Evolutionary conservation across 23 red algal species (phyloP).

Genomic region (Pyropia haitanensis): DNA sequence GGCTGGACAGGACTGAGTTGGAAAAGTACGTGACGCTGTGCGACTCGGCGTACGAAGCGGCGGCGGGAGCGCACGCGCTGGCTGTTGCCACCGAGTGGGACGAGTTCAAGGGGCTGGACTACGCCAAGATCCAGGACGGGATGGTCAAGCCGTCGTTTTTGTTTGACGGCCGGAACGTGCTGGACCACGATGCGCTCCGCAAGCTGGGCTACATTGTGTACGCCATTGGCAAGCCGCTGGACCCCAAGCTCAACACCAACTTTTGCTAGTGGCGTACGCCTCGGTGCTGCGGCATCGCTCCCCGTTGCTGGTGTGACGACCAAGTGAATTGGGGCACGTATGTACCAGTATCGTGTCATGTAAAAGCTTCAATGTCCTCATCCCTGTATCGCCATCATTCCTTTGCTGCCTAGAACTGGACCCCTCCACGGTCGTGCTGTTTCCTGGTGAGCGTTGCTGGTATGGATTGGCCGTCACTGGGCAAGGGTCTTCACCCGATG

Average conservation of each 20-base stretch:
- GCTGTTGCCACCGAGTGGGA: slow-evolving; percentile 95
- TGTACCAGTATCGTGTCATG: too few relatives aligned
- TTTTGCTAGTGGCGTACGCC: too few relatives aligned
- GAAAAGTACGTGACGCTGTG: slow-evolving; percentile 63
- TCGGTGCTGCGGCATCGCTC: too few relatives aligned
- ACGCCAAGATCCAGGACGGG: slow-evolving; percentile 42
- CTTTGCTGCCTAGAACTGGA: too few relatives aligned
- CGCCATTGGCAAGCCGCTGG: slow-evolving; percentile 90
- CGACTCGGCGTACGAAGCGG: slow-evolving; percentile 26
- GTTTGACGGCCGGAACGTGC: slow-evolving; percentile 92
- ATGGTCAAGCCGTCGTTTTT: slow-evolving; percentile 94
- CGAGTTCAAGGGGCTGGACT: slow-evolving; percentile 82
- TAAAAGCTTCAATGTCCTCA: too few relatives aligned
- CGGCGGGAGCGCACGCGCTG: slow-evolving; percentile 67
- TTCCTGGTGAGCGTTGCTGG: too few relatives aligned
- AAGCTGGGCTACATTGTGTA: slow-evolving; percentile 85
- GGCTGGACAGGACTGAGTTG: slow-evolving; percentile 60
- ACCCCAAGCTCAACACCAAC: slow-evolving; percentile 53
- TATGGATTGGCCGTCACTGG: too few relatives aligned
- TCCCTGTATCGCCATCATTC: too few relatives aligned
- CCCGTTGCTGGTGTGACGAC: too few relatives aligned
- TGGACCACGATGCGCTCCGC: slow-evolving; percentile 59
- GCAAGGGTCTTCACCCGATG: too few relatives aligned
- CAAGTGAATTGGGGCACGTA: too few relatives aligned
- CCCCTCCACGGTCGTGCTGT: too few relatives aligned